phyloP scores from a whole-genome alignment of 768 basidiomycete species.

The Agaricus bisporus region DNA sequence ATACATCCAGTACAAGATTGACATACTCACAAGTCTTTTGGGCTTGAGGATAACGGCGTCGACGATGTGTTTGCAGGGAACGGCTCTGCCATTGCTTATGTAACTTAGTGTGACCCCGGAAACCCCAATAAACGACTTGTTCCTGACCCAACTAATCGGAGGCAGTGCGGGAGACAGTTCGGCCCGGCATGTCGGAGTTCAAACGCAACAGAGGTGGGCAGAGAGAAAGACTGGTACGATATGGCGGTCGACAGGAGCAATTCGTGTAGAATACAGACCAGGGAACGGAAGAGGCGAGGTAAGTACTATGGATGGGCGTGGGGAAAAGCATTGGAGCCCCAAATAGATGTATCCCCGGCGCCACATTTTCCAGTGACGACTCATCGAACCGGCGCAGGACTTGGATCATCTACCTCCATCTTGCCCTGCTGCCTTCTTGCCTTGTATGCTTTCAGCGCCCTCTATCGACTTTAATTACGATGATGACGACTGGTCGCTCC shows the following conservation, averaged over 20 bases:
- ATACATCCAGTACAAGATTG: constrained; percentile 13
- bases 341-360: neutral
- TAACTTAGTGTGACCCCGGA: constrained; percentile 15
- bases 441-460: constrained; percentile 54
- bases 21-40: constrained; percentile 48
- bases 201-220: neutral
- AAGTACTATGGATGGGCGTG: neutral
- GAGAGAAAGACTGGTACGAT: no score
- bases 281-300: neutral
- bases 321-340: constrained; percentile 8
- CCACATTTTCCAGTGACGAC: neutral
- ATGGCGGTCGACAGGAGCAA: neutral
- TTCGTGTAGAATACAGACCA: neutral
- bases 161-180: neutral
- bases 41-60: constrained; percentile 45
- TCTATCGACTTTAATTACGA: constrained; percentile 60
- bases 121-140: neutral
- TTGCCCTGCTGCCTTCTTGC: constrained; percentile 9
- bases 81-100: constrained; percentile 19
- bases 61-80: constrained; percentile 20
- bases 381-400: neutral
- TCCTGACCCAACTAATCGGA: no score
- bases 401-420: neutral
- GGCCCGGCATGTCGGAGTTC: neutral
- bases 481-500: constrained; percentile 45